phyloP scores from a whole-genome alignment of 495 filamentous ascomycete genomes.

The Lepraria neglecta region DNA sequence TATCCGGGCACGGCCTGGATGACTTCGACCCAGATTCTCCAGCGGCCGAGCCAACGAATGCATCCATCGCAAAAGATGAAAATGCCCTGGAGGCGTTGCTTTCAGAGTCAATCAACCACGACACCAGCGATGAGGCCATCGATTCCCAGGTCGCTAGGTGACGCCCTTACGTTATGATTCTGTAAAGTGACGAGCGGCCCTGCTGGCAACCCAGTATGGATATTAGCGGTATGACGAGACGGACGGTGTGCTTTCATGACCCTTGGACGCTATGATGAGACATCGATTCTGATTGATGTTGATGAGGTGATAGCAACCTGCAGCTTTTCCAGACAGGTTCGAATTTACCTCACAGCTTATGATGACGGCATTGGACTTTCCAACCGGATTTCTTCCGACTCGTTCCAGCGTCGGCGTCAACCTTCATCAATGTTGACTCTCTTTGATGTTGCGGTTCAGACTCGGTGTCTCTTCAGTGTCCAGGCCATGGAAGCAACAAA shows the following conservation, averaged over 20 bases:
- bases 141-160: conserved; percentile 12
- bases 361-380: background rate
- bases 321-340: background rate
- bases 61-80: conserved; percentile 15
- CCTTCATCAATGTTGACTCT: background rate
- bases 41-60: background rate
- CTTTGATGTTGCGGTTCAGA: background rate
- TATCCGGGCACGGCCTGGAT: background rate
- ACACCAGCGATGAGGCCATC: conserved; percentile 21
- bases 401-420: background rate
- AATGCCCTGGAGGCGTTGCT: conserved; percentile 23
- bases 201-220: conserved; percentile 13
- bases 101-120: conserved; percentile 20
- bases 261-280: conserved; percentile 7
- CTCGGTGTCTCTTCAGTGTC: too few relatives aligned
- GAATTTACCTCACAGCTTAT: background rate
- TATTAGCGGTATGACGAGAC: background rate
- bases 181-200: background rate
- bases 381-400: too few relatives aligned
- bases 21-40: background rate
- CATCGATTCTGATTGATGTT: conserved; percentile 2
- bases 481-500: too few relatives aligned
- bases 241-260: conserved; percentile 3
- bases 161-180: background rate
- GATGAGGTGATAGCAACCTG: conserved; percentile 10